Evolutionary conservation across 139 green algal species (phyloP).

Genomic region (Auxenochlorella pyrenoidosa): DNA sequence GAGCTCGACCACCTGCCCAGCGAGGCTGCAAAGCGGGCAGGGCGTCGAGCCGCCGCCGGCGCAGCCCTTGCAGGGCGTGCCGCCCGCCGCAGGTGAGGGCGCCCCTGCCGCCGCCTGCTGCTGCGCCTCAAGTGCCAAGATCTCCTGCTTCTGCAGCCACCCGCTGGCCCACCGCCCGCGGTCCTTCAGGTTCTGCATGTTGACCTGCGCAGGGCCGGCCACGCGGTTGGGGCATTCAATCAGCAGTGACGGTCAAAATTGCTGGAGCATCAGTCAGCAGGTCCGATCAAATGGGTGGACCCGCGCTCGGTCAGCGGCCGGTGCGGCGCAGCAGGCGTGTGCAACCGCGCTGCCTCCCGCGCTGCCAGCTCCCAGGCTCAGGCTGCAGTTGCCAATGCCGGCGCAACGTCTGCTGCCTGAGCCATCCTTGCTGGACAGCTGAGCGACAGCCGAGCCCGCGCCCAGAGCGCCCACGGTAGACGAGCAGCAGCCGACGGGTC

Average conservation of each 20-base stretch:
- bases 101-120: neutral
- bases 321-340: too few relatives aligned
- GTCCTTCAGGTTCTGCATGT: conserved; percentile 60
- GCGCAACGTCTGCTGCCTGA: too few relatives aligned
- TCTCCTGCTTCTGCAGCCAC: conserved; percentile 66
- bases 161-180: conserved; percentile 60
- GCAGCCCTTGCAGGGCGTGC: conserved; percentile 37
- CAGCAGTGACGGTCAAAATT: too few relatives aligned
- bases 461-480: too few relatives aligned
- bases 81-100: neutral
- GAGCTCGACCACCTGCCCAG: conserved; percentile 43
- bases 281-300: neutral
- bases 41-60: conserved; percentile 16
- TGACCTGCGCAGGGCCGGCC: conserved; percentile 36
- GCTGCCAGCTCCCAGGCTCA: neutral
- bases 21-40: conserved; percentile 45
- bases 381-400: neutral
- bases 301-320: too few relatives aligned
- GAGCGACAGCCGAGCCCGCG: too few relatives aligned
- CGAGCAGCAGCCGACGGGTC: too few relatives aligned
- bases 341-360: too few relatives aligned
- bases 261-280: neutral
- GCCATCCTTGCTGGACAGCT: too few relatives aligned
- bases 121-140: conserved; percentile 24
- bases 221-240: too few relatives aligned